Base-by-base conservation (phyloP, 768 basidiomycete species). In the Mycena venus region DNA sequence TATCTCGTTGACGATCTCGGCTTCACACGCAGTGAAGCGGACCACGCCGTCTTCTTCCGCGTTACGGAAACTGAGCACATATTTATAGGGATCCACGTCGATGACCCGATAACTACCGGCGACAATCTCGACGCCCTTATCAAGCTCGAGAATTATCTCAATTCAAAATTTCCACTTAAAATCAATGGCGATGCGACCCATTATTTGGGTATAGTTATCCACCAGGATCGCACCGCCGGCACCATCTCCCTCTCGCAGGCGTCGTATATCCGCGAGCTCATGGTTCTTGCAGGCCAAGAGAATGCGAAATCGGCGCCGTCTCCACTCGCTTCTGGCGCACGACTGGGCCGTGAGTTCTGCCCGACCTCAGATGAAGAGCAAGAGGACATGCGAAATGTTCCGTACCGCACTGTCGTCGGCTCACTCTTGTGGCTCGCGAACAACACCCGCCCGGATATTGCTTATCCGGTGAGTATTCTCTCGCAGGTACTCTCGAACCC, bases 401-500 rank as follows among this genome's bases (percentile, higher is more conserved):
- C 84, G 6, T 85, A 85, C 59, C 76, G 79, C 14, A 75, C 71
- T 0, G 64, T 77, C 4, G 78, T 84, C 12, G 75, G 81, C 19
- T 55, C 68, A 10, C 78, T 83, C 7, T 79, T 80, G 44, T 82
- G 85, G 73, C 60, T 82, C 23, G 75, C 78, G 8, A 68, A 79
- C 65, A 68, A 71, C 2, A 82, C 82, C 0, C 80, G 82, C 7
- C 84, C 42, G 49, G 70, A 72, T n/a, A 72, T 72, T 40, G 62
- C 70, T 9, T 66, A 58, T 25, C 40, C 71, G 80, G 82, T 85
- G 36, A 66, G 71, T 14, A 55, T 71, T 0, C 77, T 85, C 1
- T 75, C 79, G 0, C 82, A 78, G 21, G 84, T 82, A 78, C 67
- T 80, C 25, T 59, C 72, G 14, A 82, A 82, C 69, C 82, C 81